Conservation (phyloP, 805 yeast species). For the Spencermartinsiella europaea region DNA sequence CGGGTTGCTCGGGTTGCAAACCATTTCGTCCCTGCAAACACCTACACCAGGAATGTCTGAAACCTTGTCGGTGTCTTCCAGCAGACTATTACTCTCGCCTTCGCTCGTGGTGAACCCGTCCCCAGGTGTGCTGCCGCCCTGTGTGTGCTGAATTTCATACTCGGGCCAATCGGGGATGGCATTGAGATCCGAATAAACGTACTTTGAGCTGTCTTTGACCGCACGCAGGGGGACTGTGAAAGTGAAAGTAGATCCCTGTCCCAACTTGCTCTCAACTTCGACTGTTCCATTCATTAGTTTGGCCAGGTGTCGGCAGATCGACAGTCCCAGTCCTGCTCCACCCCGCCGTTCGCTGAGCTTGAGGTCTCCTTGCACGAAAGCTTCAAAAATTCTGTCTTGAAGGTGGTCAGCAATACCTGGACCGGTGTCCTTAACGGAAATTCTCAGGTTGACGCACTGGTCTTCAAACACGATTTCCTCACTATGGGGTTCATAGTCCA, state of each 20-base stretch:
- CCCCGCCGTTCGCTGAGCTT: constrained; percentile 87
- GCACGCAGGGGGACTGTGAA: constrained; percentile 51
- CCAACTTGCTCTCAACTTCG: constrained; percentile 51
- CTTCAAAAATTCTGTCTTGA: constrained; percentile 85
- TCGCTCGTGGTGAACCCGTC: not conserved
- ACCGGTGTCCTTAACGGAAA: constrained; percentile 74
- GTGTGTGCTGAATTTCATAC: constrained; percentile 4
- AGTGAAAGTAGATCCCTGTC: constrained; percentile 79
- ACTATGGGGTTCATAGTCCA: not conserved
- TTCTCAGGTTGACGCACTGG: not conserved
- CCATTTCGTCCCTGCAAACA: not conserved
- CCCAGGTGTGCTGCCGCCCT: too few species aligned
- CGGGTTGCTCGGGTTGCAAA: not conserved
- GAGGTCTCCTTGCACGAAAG: constrained; percentile 96
- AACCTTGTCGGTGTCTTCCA: not conserved
- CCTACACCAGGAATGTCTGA: not conserved
- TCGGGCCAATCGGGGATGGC: constrained; percentile 15
- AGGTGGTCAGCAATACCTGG: constrained; percentile 85
- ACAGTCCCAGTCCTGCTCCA: constrained; percentile 91
- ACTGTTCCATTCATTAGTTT: constrained; percentile 86
- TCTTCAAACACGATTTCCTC: not conserved
- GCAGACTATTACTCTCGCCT: not conserved
- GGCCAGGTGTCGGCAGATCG: constrained; percentile 87
- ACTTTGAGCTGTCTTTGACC: constrained; percentile 12
- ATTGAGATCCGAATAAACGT: constrained; percentile 12